Conservation (phyloP, 805 yeast species). For the Starmerella lactis-condensi region DNA sequence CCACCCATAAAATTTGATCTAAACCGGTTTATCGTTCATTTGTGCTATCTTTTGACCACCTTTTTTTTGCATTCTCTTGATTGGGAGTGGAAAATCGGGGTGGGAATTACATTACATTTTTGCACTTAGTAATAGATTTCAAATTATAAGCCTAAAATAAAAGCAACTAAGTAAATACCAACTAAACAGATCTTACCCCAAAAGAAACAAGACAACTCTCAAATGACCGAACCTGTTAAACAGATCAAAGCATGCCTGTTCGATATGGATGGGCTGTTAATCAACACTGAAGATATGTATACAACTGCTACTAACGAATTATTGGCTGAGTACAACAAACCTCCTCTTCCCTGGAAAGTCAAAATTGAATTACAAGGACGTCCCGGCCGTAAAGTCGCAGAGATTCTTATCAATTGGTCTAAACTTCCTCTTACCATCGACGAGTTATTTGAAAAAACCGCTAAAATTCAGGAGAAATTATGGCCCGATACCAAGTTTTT, state of each 20-base stretch:
- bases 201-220: constrained; percentile 2
- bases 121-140: no score
- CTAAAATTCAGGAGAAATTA: constrained; percentile 32
- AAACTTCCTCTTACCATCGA: constrained; percentile 49
- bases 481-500: constrained; percentile 54
- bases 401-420: constrained; percentile 47
- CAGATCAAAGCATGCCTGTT: constrained; percentile 49
- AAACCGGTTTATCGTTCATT: no score
- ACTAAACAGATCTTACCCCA: constrained; percentile 1
- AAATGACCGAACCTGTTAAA: constrained; percentile 1
- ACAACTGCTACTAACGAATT: constrained; percentile 58
- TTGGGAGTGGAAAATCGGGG: no score
- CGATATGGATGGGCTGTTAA: constrained; percentile 84
- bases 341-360: constrained; percentile 72
- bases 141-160: no score
- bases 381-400: constrained; percentile 64
- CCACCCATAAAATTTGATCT: no score
- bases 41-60: no score
- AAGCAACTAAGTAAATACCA: no score
- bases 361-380: constrained; percentile 77
- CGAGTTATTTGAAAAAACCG: constrained; percentile 37
- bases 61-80: no score
- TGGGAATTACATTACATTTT: no score
- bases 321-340: constrained; percentile 50
- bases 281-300: constrained; percentile 83